Evolutionary conservation across 768 basidiomycete genomes (phyloP).

Genomic region (Leccinum variicolor): DNA sequence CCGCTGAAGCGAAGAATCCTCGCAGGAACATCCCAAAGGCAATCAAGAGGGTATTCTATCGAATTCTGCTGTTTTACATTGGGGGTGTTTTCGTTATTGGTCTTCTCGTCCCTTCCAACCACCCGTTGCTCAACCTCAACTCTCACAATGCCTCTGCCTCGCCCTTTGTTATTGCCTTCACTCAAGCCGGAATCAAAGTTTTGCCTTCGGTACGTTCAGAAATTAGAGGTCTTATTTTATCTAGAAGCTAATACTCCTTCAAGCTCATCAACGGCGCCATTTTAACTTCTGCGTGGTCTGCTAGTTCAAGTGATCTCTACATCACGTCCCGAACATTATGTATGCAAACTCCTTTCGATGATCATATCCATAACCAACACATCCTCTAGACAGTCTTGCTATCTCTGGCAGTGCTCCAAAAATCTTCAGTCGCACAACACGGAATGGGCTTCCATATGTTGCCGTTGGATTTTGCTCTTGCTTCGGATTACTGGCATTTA

Average conservation of each 20-base stretch:
- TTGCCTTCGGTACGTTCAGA: slow-evolving; percentile 42
- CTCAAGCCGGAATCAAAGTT: slow-evolving; percentile 53
- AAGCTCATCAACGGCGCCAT: slow-evolving; percentile 39
- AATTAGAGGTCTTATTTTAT: background rate
- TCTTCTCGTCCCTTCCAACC: slow-evolving; percentile 47
- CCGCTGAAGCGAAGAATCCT: slow-evolving; percentile 51
- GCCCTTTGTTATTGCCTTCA: slow-evolving; percentile 58
- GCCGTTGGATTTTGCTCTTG: slow-evolving; percentile 28
- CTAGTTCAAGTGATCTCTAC: slow-evolving; percentile 39
- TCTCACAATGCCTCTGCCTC: slow-evolving; percentile 41
- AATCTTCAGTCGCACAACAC: slow-evolving; percentile 42
- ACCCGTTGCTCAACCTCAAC: slow-evolving; percentile 38
- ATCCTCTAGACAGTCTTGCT: slow-evolving; percentile 47
- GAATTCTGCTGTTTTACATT: slow-evolving; percentile 36
- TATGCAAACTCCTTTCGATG: slow-evolving; percentile 3
- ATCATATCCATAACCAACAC: background rate
- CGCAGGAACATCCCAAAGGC: slow-evolving; percentile 39
- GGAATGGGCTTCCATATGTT: slow-evolving; percentile 44
- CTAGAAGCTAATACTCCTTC: background rate
- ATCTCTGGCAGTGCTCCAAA: slow-evolving; percentile 50
- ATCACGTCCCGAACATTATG: slow-evolving; percentile 37
- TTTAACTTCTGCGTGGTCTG: slow-evolving; percentile 44
- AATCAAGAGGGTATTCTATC: slow-evolving; percentile 43
- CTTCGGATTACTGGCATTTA: slow-evolving; percentile 38
- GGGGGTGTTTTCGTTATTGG: slow-evolving; percentile 45